Conservation (phyloP, 805 yeast species). For the Zygoascus flipseniorum region DNA sequence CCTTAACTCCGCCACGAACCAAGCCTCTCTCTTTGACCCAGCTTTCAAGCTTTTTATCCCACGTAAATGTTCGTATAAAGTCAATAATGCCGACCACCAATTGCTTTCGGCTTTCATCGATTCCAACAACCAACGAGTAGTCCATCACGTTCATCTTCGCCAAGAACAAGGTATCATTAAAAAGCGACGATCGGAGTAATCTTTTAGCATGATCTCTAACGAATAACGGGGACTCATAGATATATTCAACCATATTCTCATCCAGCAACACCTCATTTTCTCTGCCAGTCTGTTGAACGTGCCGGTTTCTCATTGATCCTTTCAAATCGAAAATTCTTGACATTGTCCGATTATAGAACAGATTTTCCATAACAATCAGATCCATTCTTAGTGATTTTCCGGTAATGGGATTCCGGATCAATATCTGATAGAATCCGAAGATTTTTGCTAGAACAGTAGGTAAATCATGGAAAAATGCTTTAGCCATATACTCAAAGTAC, state of each 20-base stretch:
- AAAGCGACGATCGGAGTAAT: slow-evolving; percentile 74
- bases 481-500: slow-evolving; percentile 92
- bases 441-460: slow-evolving; percentile 93
- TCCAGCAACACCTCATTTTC: slow-evolving; percentile 91
- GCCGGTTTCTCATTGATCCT: slow-evolving; percentile 96
- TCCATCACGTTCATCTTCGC: slow-evolving; percentile 99
- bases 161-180: slow-evolving; percentile 90
- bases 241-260: slow-evolving; percentile 97
- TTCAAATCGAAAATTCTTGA: slow-evolving; percentile 88
- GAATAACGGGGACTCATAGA: slow-evolving; percentile 91
- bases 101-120: slow-evolving; percentile 52
- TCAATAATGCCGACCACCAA: slow-evolving; percentile 91
- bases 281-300: slow-evolving; percentile 91
- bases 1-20: slow-evolving; percentile 78
- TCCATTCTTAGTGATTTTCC: slow-evolving; percentile 80
- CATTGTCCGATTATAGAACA: slow-evolving; percentile 76
- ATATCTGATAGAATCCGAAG: slow-evolving; percentile 92
- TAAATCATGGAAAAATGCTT: slow-evolving; percentile 87
- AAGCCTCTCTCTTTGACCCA: slow-evolving; percentile 96
- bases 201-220: slow-evolving; percentile 88
- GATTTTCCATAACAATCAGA: slow-evolving; percentile 89
- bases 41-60: slow-evolving; percentile 97
- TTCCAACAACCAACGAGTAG: slow-evolving; percentile 89
- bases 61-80: slow-evolving; percentile 90
- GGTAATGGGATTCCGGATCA: slow-evolving; percentile 67